Evolutionary conservation across 2,329 filamentous ascomycete species (phyloP), one percentile per base, ranked within the genome.

Genomic region (Diaporthe amygdali): DNA sequence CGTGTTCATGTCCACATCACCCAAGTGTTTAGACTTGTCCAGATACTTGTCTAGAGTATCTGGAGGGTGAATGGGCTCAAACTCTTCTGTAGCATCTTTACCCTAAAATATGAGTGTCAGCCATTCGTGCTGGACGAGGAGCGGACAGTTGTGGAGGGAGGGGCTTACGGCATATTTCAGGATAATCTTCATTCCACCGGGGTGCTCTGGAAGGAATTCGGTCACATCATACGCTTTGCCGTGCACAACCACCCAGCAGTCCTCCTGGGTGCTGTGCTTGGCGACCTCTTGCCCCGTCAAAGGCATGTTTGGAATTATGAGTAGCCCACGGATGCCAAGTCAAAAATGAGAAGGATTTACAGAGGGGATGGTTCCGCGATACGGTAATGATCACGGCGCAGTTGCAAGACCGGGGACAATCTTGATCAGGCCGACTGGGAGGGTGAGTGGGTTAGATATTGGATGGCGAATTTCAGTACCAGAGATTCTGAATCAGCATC

Each of bases 1-100:
- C 14, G 94, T 96, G 59, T 83, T 83, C 94, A 97, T 97, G 81
- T 97, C 93, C 66, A 98, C 95, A 69, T 90, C 86, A n/a, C 95
- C 95, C 22, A 97, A 85, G 81, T 97, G 95, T 85, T 97, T 97
- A 39, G 91, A 93, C 79, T 89, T 86, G 80, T 95, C 91, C 71
- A 97, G 91, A 81, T 94, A 97, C 86, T 92, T 92, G 80, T 92
- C 90, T 69, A 98, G 89, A 1, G 95, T 97, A 82, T 97, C 95
- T 17, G 93, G 94, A 3, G 95, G 95, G 81, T 91, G 89, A 74
- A 98, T 96, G 44, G 95, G 95, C 59, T 97, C 94, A 82, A 94
- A 98, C 79, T 94, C 94, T 80, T 95, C 93, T 44, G 95, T 97
- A 47, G 95, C 95, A 86, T 98, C 95, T 86, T 96, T 97, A 77